Conservation (phyloP, 192 early-diverging fungal species). For the Dimargaris verticillata region DNA sequence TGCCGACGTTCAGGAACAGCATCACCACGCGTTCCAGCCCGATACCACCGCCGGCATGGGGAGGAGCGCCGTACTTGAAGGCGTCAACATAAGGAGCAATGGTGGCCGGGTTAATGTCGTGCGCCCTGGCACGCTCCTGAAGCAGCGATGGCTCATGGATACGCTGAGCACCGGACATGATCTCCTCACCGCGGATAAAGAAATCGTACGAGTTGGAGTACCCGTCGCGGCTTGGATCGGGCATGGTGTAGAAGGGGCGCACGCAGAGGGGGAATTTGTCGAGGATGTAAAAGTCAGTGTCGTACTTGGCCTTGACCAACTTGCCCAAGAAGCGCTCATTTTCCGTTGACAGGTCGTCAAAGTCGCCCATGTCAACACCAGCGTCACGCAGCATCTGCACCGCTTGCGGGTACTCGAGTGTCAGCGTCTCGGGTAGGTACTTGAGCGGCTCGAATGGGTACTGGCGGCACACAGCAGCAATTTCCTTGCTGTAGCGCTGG, state of each 20-base stretch:
- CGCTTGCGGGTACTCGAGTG: conserved; percentile 77
- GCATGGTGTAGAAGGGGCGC: conserved; percentile 99
- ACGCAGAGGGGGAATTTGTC: conserved; percentile 98
- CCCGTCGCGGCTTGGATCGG: conserved; percentile 62
- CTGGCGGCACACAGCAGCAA: conserved; percentile 72
- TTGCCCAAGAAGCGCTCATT: conserved; percentile 70
- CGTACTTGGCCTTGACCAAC: conserved; percentile 82
- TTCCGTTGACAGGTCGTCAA: conserved; percentile 82
- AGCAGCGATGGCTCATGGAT: conserved; percentile 79
- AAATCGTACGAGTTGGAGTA: conserved; percentile 99
- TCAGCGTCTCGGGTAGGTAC: conserved; percentile 66
- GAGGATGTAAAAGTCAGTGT: conserved; percentile 96
- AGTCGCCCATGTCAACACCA: conserved; percentile 81
- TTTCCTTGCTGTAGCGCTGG: conserved; percentile 60
- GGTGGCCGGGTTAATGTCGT: conserved; percentile 59
- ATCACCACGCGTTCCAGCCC: conserved; percentile 94
- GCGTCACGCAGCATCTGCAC: conserved; percentile 73
- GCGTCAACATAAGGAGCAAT: conserved; percentile 86
- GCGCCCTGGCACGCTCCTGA: conserved; percentile 54
- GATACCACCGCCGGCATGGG: conserved; percentile 95
- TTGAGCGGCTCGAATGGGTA: conserved; percentile 85
- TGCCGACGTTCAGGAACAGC: conserved; percentile 85
- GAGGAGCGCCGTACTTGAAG: conserved; percentile 91
- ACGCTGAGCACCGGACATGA: conserved; percentile 97
- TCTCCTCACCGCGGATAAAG: conserved; percentile 98